Percentiles rank a stretch among this genome's conserved stretches.
Evolutionary conservation across 2,329 filamentous ascomycete species (phyloP).

Genomic region (Exophiala aquamarina): DNA sequence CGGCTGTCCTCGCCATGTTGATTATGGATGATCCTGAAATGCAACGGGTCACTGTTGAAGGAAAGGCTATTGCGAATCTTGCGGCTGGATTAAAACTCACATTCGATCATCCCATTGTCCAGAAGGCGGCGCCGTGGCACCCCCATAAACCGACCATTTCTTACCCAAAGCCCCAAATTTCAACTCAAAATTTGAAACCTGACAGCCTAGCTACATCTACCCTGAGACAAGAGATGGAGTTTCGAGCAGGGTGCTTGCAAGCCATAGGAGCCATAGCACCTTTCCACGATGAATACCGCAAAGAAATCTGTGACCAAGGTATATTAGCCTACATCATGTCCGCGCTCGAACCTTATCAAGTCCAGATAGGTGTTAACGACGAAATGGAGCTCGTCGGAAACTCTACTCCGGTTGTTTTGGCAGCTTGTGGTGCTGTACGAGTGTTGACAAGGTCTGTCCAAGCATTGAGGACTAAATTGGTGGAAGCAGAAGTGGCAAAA

Average conservation of each 20-base stretch:
- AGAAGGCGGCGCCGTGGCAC: constrained; percentile 20
- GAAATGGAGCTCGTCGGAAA: constrained; percentile 60
- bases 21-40: constrained; percentile 75
- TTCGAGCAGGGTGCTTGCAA: constrained; percentile 73
- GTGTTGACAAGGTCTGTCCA: constrained; percentile 83
- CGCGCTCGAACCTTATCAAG: constrained; percentile 64
- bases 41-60: constrained; percentile 79
- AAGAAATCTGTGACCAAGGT: constrained; percentile 78
- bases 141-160: constrained; percentile 17
- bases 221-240: constrained; percentile 68
- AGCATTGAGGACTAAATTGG: constrained; percentile 78
- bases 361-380: constrained; percentile 4
- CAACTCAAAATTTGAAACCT: too few species aligned
- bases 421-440: constrained; percentile 78
- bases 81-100: constrained; percentile 65
- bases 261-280: constrained; percentile 80
- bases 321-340: constrained; percentile 79
- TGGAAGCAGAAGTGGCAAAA: constrained; percentile 78
- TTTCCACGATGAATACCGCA: constrained; percentile 80
- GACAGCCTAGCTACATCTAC: constrained; percentile 28
- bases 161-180: too few species aligned
- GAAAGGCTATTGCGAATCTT: constrained; percentile 60
- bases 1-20: constrained; percentile 73
- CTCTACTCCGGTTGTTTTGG: constrained; percentile 73
- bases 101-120: constrained; percentile 59